These are phyloP conservation scores for Asterophora parasitica DNA, from an alignment of 768 basidiomycete species.

Conservation along the genomic window DNA sequence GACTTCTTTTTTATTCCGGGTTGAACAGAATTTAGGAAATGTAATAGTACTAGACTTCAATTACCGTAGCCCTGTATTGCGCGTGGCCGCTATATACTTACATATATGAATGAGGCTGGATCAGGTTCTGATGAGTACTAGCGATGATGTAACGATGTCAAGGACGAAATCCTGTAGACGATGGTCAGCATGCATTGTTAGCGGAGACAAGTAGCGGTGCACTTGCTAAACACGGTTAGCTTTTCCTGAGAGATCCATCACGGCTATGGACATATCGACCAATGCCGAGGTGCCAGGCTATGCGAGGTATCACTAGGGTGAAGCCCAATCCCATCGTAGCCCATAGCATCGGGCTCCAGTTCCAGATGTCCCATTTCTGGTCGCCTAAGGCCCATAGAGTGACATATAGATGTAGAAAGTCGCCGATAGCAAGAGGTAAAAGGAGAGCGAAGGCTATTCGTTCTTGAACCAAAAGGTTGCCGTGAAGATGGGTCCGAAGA, in stretches of 20 bases:
- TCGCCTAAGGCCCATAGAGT: slow-evolving; percentile 79
- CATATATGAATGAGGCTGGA: neutral
- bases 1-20: neutral
- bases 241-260: slow-evolving; percentile 37
- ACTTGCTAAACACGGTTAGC: slow-evolving; percentile 6
- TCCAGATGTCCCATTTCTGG: slow-evolving; percentile 51
- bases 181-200: neutral
- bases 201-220: neutral
- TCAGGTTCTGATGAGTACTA: neutral
- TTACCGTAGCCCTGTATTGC: slow-evolving; percentile 7
- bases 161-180: neutral
- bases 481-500: slow-evolving; percentile 53
- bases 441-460: slow-evolving; percentile 61
- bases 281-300: slow-evolving; percentile 72
- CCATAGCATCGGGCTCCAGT: slow-evolving; percentile 71
- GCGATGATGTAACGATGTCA: neutral
- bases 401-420: slow-evolving; percentile 58
- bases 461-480: slow-evolving; percentile 64
- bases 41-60: slow-evolving; percentile 14
- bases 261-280: slow-evolving; percentile 67
- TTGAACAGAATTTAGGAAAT: slow-evolving; percentile 9
- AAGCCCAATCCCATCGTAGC: slow-evolving; percentile 59
- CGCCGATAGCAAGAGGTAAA: slow-evolving; percentile 65
- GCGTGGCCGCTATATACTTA: slow-evolving; percentile 3
- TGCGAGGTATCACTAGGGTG: slow-evolving; percentile 61